Evolutionary conservation across 2,329 filamentous ascomycete species (phyloP).

Genomic region (Lecanicillium sp.): DNA sequence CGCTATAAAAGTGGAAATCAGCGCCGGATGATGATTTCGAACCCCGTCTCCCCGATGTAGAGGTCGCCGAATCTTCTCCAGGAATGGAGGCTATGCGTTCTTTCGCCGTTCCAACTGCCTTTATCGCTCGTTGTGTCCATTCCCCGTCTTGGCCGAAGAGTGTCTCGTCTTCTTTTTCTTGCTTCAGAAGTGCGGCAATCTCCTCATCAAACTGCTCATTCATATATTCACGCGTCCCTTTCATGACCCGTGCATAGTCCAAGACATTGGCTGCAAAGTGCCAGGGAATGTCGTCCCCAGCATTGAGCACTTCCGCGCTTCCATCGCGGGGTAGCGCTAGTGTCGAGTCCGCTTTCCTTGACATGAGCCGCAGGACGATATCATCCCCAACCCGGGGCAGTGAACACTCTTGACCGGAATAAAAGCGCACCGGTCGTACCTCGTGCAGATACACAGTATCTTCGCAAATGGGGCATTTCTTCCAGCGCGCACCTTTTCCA

Average conservation of each 20-base stretch:
- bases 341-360: conserved; percentile 71
- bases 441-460: conserved; percentile 91
- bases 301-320: conserved; percentile 57
- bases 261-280: conserved; percentile 88
- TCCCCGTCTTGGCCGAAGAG: conserved; percentile 89
- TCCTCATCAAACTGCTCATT: conserved; percentile 70
- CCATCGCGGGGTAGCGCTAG: conserved; percentile 82
- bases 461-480: conserved; percentile 94
- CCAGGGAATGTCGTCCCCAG: conserved; percentile 80
- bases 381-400: conserved; percentile 78
- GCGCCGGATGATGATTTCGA: conserved; percentile 27
- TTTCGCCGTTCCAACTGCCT: conserved; percentile 64
- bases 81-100: conserved; percentile 55
- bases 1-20: conserved; percentile 81
- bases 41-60: conserved; percentile 11
- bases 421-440: conserved; percentile 82
- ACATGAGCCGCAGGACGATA: conserved; percentile 80
- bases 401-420: conserved; percentile 77
- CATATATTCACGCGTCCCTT: conserved; percentile 87
- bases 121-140: conserved; percentile 81
- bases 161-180: conserved; percentile 83
- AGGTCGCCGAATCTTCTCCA: conserved; percentile 13
- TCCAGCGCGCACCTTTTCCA: conserved; percentile 71
- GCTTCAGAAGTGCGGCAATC: conserved; percentile 62
- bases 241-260: conserved; percentile 94